These are phyloP conservation scores for Fusarium pseudograminearum DNA, from an alignment of 2,329 filamentous ascomycete genomes.

Conservation along the genomic window DNA sequence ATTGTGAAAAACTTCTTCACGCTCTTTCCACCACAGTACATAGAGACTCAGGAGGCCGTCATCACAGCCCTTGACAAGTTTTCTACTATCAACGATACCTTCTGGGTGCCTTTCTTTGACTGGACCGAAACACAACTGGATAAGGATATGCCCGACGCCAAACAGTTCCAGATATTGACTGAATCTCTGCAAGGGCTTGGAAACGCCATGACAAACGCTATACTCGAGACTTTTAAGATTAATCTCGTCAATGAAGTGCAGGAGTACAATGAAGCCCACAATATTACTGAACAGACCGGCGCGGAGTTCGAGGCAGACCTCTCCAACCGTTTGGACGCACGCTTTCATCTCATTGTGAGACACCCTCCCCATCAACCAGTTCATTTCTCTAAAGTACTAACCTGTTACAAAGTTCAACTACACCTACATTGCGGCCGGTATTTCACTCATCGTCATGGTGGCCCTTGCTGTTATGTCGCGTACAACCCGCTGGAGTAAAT, in stretches of 20 bases:
- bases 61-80: conserved; percentile 48
- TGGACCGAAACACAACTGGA: conserved; percentile 23
- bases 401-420: conserved; percentile 49
- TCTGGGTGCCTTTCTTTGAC: conserved; percentile 44
- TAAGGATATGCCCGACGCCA: not conserved
- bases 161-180: conserved; percentile 12
- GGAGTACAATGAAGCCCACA: conserved; percentile 33
- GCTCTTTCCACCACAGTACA: conserved; percentile 47
- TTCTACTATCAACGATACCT: conserved; percentile 43
- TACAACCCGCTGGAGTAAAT: conserved; percentile 49
- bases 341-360: conserved; percentile 52
- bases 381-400: not conserved
- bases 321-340: conserved; percentile 38
- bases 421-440: conserved; percentile 51
- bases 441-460: conserved; percentile 51
- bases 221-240: conserved; percentile 50
- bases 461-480: conserved; percentile 50
- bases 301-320: conserved; percentile 43
- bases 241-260: conserved; percentile 47
- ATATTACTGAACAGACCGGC: conserved; percentile 21
- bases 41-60: conserved; percentile 33
- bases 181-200: conserved; percentile 22
- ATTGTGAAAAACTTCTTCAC: conserved; percentile 42
- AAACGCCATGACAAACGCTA: conserved; percentile 47
- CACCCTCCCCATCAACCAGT: not conserved